Evolutionary conservation across 768 basidiomycete species (phyloP).

Genomic region (Suillus alpinus): DNA sequence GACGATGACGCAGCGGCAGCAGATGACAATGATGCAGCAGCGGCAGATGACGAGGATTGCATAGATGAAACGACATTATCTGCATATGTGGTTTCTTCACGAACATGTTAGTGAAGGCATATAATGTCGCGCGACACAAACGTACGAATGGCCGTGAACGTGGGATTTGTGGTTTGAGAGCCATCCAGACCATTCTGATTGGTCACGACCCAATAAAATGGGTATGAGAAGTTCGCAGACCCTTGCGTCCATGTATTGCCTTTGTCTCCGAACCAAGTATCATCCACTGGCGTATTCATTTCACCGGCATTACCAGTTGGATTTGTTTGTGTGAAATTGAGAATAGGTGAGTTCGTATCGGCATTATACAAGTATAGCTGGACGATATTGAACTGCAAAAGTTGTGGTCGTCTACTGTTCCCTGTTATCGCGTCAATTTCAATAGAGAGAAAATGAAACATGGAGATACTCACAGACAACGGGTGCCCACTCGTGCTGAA

Average conservation of each 20-base stretch:
- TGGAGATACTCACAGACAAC: slow-evolving; percentile 69
- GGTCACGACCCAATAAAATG: slow-evolving; percentile 80
- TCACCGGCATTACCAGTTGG: slow-evolving; percentile 56
- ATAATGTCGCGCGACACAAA: slow-evolving; percentile 21
- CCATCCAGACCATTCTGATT: slow-evolving; percentile 55
- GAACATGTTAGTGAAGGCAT: background rate
- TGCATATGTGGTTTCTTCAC: slow-evolving; percentile 70
- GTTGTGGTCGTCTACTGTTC: slow-evolving; percentile 70
- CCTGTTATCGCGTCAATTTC: slow-evolving; percentile 40
- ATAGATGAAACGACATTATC: slow-evolving; percentile 64
- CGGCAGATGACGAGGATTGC: slow-evolving; percentile 36
- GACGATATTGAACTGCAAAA: slow-evolving; percentile 60
- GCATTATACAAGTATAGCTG: slow-evolving; percentile 78
- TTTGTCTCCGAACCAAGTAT: slow-evolving; percentile 66
- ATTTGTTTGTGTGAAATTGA: slow-evolving; percentile 44
- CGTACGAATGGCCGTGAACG: slow-evolving; percentile 79
- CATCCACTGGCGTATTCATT: slow-evolving; percentile 58
- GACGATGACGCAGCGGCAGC: slow-evolving; percentile 37
- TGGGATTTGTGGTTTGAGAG: slow-evolving; percentile 61
- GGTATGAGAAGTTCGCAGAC: slow-evolving; percentile 50
- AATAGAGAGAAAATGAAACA: slow-evolving; percentile 7
- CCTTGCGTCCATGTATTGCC: slow-evolving; percentile 48
- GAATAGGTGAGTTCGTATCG: slow-evolving; percentile 52
- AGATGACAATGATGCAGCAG: slow-evolving; percentile 32
- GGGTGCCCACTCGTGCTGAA: slow-evolving; percentile 73